phyloP scores from a whole-genome alignment of 2,329 filamentous ascomycete genomes.

The Metarhizium rileyi region DNA sequence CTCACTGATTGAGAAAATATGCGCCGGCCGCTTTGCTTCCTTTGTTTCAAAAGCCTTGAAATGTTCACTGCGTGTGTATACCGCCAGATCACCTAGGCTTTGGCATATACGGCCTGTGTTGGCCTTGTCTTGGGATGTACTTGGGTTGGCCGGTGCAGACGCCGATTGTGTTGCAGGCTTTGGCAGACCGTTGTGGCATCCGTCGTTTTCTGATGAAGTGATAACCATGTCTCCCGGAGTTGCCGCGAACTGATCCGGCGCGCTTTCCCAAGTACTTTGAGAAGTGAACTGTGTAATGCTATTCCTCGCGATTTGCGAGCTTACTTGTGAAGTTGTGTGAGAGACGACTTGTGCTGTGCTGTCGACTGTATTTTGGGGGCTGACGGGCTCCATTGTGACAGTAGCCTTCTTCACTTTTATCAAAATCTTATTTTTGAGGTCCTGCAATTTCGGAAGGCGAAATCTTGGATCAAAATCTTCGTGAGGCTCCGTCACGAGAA shows the following conservation, averaged over 20 bases:
- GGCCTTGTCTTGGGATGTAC: constrained; percentile 13
- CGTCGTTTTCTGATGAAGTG: constrained; percentile 36
- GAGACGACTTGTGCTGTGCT: background rate
- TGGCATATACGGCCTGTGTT: constrained; percentile 56
- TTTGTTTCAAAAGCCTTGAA: constrained; percentile 65
- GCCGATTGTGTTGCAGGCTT: constrained; percentile 4
- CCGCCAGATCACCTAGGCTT: constrained; percentile 61
- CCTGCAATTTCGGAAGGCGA: constrained; percentile 57
- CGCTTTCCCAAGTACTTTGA: constrained; percentile 1
- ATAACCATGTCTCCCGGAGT: constrained; percentile 26
- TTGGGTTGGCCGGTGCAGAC: background rate
- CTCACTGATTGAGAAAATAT: constrained; percentile 87
- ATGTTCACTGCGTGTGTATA: constrained; percentile 81
- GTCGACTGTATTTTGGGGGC: background rate
- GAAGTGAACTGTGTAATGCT: background rate
- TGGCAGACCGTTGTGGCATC: background rate
- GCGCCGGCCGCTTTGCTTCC: constrained; percentile 45
- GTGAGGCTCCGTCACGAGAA: constrained; percentile 54
- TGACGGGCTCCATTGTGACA: constrained; percentile 18
- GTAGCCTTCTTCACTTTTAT: constrained; percentile 65
- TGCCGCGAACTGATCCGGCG: constrained; percentile 19
- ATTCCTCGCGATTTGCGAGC: constrained; percentile 5
- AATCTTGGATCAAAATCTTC: constrained; percentile 41
- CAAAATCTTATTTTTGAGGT: constrained; percentile 70
- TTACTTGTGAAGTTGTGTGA: constrained; percentile 17